These are phyloP conservation scores for Diaporthe sp. DNA, from an alignment of 2,329 filamentous ascomycete species.

Conservation along the genomic window DNA sequence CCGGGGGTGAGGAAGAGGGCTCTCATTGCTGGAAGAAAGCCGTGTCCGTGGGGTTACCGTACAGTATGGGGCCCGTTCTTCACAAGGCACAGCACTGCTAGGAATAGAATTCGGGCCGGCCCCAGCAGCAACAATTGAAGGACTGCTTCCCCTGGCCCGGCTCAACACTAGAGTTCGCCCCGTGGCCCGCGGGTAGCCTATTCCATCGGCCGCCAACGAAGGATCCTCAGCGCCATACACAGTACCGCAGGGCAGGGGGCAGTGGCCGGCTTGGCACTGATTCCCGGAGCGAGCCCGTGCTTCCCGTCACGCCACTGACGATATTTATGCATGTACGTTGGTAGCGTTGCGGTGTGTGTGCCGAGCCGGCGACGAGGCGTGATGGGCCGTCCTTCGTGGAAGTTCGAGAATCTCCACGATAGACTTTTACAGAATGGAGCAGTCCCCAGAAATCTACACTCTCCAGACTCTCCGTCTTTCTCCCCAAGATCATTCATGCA, in stretches of 20 bases:
- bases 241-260: not conserved
- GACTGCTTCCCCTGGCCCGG: constrained; percentile 1
- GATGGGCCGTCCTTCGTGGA: no score
- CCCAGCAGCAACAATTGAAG: not conserved
- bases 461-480: constrained; percentile 29
- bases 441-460: constrained; percentile 3
- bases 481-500: constrained; percentile 27
- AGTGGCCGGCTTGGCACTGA: constrained; percentile 19
- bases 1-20: not conserved
- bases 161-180: not conserved
- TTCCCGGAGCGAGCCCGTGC: not conserved
- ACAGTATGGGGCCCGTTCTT: constrained; percentile 14
- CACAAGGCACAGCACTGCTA: not conserved
- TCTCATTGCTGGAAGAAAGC: constrained; percentile 26
- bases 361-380: not conserved
- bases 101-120: constrained; percentile 8
- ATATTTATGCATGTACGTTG: not conserved
- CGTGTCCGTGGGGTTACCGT: not conserved
- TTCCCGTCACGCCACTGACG: constrained; percentile 29
- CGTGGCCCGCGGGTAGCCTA: not conserved
- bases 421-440: not conserved
- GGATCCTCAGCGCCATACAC: not conserved
- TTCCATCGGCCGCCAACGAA: not conserved
- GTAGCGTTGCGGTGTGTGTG: not conserved
- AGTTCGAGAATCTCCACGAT: not conserved